These are phyloP conservation scores for Catunica adiposa DNA, from an alignment of 2,329 filamentous ascomycete species.

Conservation along the genomic window DNA sequence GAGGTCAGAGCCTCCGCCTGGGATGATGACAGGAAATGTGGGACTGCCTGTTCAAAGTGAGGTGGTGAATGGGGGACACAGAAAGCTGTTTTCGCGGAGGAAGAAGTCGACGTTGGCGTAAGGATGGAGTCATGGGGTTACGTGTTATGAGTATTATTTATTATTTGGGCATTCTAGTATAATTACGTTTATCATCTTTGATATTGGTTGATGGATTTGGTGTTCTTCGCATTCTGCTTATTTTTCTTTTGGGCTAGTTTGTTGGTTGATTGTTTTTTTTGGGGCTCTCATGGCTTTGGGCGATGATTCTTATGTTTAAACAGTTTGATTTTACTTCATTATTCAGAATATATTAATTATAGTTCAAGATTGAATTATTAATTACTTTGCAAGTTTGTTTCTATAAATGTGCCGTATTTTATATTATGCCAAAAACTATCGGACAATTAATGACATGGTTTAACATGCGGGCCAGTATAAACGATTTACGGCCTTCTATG, in stretches of 20 bases:
- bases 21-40: not conserved
- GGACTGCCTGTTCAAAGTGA: not conserved
- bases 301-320: no score
- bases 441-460: no score
- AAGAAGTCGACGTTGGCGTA: slow-evolving; percentile 12
- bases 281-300: no score
- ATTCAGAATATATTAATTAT: no score
- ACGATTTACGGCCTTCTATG: no score
- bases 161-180: not conserved
- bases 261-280: no score
- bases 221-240: not conserved
- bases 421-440: no score
- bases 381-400: no score
- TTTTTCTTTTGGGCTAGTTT: not conserved
- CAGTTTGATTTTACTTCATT: no score
- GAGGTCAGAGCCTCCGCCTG: slow-evolving; percentile 44
- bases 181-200: not conserved
- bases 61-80: slow-evolving; percentile 12
- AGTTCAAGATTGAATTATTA: no score
- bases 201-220: not conserved
- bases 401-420: no score
- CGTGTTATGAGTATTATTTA: not conserved
- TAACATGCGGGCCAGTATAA: no score
- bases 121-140: not conserved
- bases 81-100: slow-evolving; percentile 13